Base-by-base conservation (phyloP, 768 basidiomycete species). In the Fibroporia radiculosa region DNA sequence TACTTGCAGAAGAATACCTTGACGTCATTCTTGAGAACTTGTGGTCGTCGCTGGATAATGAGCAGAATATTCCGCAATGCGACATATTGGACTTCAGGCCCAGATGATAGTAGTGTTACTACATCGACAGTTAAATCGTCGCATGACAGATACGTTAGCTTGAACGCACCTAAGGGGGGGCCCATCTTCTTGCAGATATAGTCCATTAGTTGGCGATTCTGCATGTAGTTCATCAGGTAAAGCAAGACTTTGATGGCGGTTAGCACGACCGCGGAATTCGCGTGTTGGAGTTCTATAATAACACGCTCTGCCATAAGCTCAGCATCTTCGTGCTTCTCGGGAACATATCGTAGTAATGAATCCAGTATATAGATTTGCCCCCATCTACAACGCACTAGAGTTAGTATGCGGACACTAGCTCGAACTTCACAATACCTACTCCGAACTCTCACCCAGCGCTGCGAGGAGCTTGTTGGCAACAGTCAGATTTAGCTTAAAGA, bases 1-100 rank as follows among this genome's bases (percentile, higher is more conserved):
- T 98, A 99, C 66, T 99, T 98, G 85, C 93, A 97, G 68, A 99
- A 99, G 68, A 99, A 98, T 12, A 97, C 93, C 56, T 92, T 92
- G 58, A 99, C 95, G 60, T 98, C 96, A 65, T 96, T 96, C 66
- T 88, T 88, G 32, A 99, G 70, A 25, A 99, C 90, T 11, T 81
- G 65, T 3, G 96, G 93, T 24, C 96, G 77, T 38, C 95, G 79
- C 67, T 98, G 96, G 50, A 99, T 93, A 61, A 99, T 96, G 38
- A 99, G 76, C 39, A 97, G 74, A 59, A 99, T 98, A 59, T 99
- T 99, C 42, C 96, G 82, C 24, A 99, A 69, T 2, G 92, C 90
- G 44, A 99, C 93, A 60, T 98, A 99, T 74, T 98, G 96, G 2
- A 99, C 95, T 66, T 98, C 96, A 18, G 93, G 90, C 26, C 96